phyloP scores from a whole-genome alignment of 257 asterid species.

The Ilex asprella region DNA sequence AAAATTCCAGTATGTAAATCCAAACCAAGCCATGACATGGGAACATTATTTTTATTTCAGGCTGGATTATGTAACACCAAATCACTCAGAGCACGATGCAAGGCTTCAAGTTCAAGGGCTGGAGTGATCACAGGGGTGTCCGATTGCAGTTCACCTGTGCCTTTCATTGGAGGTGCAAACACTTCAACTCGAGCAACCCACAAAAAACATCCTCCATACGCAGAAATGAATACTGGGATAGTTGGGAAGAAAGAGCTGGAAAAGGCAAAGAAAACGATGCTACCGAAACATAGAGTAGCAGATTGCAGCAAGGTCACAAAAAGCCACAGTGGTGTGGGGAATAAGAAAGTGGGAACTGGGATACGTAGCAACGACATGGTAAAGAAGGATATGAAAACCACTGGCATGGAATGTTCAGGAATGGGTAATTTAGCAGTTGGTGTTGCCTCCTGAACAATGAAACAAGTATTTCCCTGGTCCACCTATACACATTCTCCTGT shows the following conservation, averaged over 20 bases:
- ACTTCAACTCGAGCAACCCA: slow-evolving; percentile 28
- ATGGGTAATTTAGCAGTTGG: slow-evolving; percentile 24
- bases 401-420: slow-evolving; percentile 25
- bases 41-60: no score
- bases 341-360: slow-evolving; percentile 21
- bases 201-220: slow-evolving; percentile 7
- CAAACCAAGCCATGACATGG: neutral
- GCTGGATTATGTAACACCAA: neutral
- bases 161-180: slow-evolving; percentile 36
- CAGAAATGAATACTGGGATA: slow-evolving; percentile 11
- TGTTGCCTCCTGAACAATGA: slow-evolving; percentile 21
- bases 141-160: slow-evolving; percentile 34
- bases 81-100: slow-evolving; percentile 25
- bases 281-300: slow-evolving; percentile 18
- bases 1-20: no score
- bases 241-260: slow-evolving; percentile 22
- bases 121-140: slow-evolving; percentile 27
- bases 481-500: neutral
- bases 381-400: slow-evolving; percentile 18
- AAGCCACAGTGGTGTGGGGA: slow-evolving; percentile 23
- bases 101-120: slow-evolving; percentile 19
- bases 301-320: slow-evolving; percentile 17
- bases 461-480: neutral
- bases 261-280: slow-evolving; percentile 14
- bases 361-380: slow-evolving; percentile 11